These are phyloP conservation scores for Pleurotus ostreatus DNA, from an alignment of 768 basidiomycete genomes.

Conservation along the genomic window DNA sequence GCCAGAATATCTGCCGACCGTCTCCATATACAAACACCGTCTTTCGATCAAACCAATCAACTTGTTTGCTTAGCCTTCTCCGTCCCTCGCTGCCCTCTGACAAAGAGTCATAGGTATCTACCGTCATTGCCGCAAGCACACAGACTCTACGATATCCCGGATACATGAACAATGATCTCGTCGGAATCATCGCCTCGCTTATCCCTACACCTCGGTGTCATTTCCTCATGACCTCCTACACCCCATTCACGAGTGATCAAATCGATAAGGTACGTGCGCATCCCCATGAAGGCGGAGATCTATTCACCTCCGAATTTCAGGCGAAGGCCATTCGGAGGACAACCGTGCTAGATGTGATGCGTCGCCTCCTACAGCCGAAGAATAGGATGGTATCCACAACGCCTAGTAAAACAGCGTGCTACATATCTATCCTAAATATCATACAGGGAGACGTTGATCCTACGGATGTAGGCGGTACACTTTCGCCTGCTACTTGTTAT, in stretches of 20 bases:
- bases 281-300: not conserved
- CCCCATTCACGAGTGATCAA: slow-evolving; percentile 95
- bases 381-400: slow-evolving; percentile 96
- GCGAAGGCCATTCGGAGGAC: slow-evolving; percentile 95
- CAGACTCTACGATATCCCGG: slow-evolving; percentile 96
- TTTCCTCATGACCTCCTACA: slow-evolving; percentile 98
- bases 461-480: slow-evolving; percentile 68
- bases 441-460: slow-evolving; percentile 99
- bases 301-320: slow-evolving; percentile 30
- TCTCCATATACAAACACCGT: slow-evolving; percentile 80
- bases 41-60: slow-evolving; percentile 91
- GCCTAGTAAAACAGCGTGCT: slow-evolving; percentile 90
- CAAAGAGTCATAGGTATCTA: slow-evolving; percentile 64
- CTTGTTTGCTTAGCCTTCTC: slow-evolving; percentile 44
- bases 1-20: slow-evolving; percentile 91
- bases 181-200: slow-evolving; percentile 93
- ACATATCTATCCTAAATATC: slow-evolving; percentile 97
- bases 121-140: slow-evolving; percentile 97
- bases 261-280: slow-evolving; percentile 75
- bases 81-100: not conserved
- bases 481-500: not conserved
- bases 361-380: slow-evolving; percentile 93
- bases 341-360: slow-evolving; percentile 98
- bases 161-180: slow-evolving; percentile 99
- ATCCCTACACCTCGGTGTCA: slow-evolving; percentile 98